Evolutionary conservation across 1,284 basidiomycete species (phyloP).

Genomic region (Puccinia novopanici): DNA sequence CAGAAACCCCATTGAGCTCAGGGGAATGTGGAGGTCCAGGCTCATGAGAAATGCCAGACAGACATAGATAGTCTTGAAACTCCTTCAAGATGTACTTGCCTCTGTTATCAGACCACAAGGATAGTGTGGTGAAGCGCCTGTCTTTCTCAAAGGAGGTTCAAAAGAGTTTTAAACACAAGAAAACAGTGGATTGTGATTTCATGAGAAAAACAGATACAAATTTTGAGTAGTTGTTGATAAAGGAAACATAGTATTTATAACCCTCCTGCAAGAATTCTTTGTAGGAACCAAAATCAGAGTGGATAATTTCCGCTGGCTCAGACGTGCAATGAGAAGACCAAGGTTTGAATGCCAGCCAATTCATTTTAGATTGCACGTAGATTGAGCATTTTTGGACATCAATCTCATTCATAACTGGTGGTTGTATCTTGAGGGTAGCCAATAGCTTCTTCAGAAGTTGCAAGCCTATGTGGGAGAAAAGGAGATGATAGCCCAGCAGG

Average conservation of each 20-base stretch:
- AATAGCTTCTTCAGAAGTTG: conserved; percentile 9
- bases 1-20: conserved; percentile 19
- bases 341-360: background rate
- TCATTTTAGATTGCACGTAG: conserved; percentile 25
- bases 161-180: conserved; percentile 57
- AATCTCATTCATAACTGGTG: background rate
- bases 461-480: conserved; percentile 6
- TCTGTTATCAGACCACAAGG: background rate
- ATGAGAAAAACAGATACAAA: background rate
- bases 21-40: conserved; percentile 26
- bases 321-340: background rate
- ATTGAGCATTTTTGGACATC: background rate
- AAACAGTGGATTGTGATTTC: conserved; percentile 12
- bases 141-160: conserved; percentile 55
- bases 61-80: background rate
- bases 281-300: conserved; percentile 29
- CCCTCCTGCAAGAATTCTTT: background rate
- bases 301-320: background rate
- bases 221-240: conserved; percentile 14
- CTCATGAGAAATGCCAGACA: background rate
- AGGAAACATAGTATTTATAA: conserved; percentile 11
- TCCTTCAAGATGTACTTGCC: background rate
- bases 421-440: background rate
- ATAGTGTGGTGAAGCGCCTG: conserved; percentile 45
- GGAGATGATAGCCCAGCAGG: background rate